Conservation (phyloP, 345 rosid genomes). For the Pistacia vera region DNA sequence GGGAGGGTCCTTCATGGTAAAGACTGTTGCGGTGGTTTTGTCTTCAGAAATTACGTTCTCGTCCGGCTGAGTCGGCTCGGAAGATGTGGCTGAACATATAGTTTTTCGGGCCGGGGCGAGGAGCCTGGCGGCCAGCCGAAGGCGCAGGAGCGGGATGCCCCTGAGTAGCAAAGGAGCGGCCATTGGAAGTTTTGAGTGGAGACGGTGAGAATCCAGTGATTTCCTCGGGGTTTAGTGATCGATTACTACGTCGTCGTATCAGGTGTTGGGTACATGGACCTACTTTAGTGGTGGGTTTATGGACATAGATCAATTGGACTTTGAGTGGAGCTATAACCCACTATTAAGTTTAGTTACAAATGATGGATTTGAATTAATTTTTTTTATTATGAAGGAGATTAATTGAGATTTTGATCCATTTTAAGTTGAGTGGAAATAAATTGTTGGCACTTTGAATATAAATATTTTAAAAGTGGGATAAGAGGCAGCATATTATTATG, state of each 20-base stretch:
- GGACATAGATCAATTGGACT: neutral
- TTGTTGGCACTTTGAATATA: no score
- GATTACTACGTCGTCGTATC: neutral
- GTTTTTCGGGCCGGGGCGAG: conserved; percentile 35
- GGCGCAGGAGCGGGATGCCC: conserved; percentile 39
- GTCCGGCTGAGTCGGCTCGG: conserved; percentile 39
- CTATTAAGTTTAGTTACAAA: no score
- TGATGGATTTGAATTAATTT: no score
- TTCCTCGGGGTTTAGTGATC: neutral
- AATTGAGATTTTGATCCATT: no score
- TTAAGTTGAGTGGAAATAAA: no score
- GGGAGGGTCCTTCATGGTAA: conserved; percentile 34
- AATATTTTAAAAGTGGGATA: no score
- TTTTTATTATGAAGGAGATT: no score
- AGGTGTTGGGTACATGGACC: neutral
- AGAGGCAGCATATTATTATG: no score
- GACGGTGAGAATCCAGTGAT: neutral
- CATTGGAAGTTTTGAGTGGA: conserved; percentile 27
- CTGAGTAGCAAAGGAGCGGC: conserved; percentile 48
- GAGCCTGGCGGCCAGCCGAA: conserved; percentile 27
- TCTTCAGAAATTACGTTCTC: conserved; percentile 41
- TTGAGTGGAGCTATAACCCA: no score
- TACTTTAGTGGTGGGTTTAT: neutral
- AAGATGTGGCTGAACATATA: conserved; percentile 21
- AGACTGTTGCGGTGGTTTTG: conserved; percentile 21